Conservation (phyloP, 345 rosid species). For the Eucalyptus decipiens region DNA sequence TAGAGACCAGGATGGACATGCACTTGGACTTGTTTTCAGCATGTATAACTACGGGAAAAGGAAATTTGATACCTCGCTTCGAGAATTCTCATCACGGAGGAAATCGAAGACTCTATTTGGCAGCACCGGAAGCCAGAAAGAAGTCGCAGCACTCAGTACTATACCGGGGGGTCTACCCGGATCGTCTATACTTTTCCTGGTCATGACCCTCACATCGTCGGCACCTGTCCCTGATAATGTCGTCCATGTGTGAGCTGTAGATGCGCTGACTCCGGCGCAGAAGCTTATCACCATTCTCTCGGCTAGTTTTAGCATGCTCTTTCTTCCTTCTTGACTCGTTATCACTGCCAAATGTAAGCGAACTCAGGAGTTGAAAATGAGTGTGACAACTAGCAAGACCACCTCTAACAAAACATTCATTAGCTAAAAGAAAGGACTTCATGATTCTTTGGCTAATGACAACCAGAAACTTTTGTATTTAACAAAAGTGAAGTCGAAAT, state of each 20-base stretch:
- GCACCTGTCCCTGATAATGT: conserved; percentile 51
- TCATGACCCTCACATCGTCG: conserved; percentile 75
- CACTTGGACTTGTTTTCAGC: not conserved
- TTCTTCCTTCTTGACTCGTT: conserved; percentile 58
- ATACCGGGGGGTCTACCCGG: conserved; percentile 87
- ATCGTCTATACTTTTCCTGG: conserved; percentile 57
- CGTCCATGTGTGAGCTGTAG: conserved; percentile 67
- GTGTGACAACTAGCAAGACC: not conserved
- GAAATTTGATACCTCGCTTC: conserved; percentile 44
- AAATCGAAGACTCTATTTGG: conserved; percentile 63
- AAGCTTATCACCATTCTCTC: conserved; percentile 79
- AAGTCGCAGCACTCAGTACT: conserved; percentile 80
- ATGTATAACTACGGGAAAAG: not conserved
- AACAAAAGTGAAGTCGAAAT: not conserved
- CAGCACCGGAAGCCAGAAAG: conserved; percentile 85
- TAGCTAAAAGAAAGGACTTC: not conserved
- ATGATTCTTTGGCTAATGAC: not conserved
- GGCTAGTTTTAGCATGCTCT: conserved; percentile 62
- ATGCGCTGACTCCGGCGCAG: conserved; percentile 60
- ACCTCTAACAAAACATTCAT: not conserved
- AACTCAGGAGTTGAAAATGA: not conserved
- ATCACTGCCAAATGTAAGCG: conserved; percentile 23
- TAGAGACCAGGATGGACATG: not conserved
- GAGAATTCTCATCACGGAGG: conserved; percentile 67
- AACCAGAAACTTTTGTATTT: not conserved